A percentile compares a stretch with the other conserved stretches of the same genome.
These are phyloP conservation scores for Cryptosporidium ryanae DNA, from an alignment of 169 alveolate species.

Conservation along the genomic window DNA sequence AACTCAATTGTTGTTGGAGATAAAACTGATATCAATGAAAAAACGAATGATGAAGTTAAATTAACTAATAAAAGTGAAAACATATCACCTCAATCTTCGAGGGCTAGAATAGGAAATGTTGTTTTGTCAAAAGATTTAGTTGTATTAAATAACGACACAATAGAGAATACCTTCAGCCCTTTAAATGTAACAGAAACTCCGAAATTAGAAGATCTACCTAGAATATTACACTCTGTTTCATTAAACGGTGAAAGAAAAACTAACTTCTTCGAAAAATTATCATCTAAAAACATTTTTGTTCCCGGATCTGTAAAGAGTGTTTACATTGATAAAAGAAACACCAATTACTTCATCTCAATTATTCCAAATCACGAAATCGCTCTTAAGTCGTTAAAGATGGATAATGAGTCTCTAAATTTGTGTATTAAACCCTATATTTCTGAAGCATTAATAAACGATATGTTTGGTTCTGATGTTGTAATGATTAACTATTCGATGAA, in stretches of 20 bases:
- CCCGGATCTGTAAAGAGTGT: background rate
- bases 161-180: background rate
- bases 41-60: background rate
- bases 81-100: background rate
- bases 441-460: background rate
- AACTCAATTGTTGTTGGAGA: background rate
- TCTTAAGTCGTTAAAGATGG: background rate
- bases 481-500: slow-evolving; percentile 14
- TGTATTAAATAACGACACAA: background rate
- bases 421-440: slow-evolving; percentile 43
- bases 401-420: background rate
- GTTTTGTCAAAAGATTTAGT: background rate
- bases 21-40: background rate
- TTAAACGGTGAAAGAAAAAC: background rate
- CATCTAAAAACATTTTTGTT: background rate
- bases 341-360: background rate
- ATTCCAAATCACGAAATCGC: slow-evolving; percentile 15
- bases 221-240: slow-evolving; percentile 40
- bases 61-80: background rate
- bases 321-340: background rate
- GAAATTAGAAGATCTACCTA: slow-evolving; percentile 29
- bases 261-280: slow-evolving; percentile 31
- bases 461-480: slow-evolving; percentile 13
- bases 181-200: slow-evolving; percentile 12
- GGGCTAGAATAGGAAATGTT: too few species aligned